Evolutionary conservation across 1,284 basidiomycete species (phyloP).

Genomic region (Cutaneotrichosporon sp.): DNA sequence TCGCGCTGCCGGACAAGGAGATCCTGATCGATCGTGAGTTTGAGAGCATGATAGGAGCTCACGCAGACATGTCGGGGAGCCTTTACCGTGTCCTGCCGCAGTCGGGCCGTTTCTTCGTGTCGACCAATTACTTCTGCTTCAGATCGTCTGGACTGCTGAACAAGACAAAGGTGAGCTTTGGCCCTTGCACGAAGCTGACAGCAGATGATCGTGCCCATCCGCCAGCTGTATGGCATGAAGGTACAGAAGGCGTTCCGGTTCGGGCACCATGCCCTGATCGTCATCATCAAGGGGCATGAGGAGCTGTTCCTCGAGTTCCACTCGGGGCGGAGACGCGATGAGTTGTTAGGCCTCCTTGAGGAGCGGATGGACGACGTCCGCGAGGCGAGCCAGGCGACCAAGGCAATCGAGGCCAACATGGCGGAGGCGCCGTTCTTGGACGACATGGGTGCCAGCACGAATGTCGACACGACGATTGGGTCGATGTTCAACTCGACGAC

Average conservation of each 20-base stretch:
- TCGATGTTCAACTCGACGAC: slow-evolving; percentile 88
- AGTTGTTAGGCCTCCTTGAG: slow-evolving; percentile 73
- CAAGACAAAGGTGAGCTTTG: slow-evolving; percentile 69
- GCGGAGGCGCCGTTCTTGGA: not conserved
- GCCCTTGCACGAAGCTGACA: not conserved
- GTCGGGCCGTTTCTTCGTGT: slow-evolving; percentile 81
- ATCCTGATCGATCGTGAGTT: slow-evolving; percentile 77
- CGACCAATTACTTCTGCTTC: slow-evolving; percentile 86
- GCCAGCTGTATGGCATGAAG: slow-evolving; percentile 80
- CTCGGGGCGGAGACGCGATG: slow-evolving; percentile 71
- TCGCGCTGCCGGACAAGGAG: slow-evolving; percentile 85
- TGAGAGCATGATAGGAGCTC: too few species aligned
- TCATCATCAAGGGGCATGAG: slow-evolving; percentile 93
- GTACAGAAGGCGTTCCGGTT: slow-evolving; percentile 84
- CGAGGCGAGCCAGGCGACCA: slow-evolving; percentile 28
- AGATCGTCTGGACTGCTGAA: slow-evolving; percentile 75
- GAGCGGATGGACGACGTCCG: slow-evolving; percentile 70
- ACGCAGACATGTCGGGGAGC: slow-evolving; percentile 79
- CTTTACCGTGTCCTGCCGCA: slow-evolving; percentile 82
- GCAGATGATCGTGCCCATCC: slow-evolving; percentile 91
- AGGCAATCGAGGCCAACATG: not conserved
- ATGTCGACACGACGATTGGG: slow-evolving; percentile 7
- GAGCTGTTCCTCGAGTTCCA: slow-evolving; percentile 95
- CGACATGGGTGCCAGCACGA: slow-evolving; percentile 3
- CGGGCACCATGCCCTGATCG: slow-evolving; percentile 81